Base-by-base conservation (phyloP, 2,329 filamentous ascomycete species). In the Paradendryphiella salina region DNA sequence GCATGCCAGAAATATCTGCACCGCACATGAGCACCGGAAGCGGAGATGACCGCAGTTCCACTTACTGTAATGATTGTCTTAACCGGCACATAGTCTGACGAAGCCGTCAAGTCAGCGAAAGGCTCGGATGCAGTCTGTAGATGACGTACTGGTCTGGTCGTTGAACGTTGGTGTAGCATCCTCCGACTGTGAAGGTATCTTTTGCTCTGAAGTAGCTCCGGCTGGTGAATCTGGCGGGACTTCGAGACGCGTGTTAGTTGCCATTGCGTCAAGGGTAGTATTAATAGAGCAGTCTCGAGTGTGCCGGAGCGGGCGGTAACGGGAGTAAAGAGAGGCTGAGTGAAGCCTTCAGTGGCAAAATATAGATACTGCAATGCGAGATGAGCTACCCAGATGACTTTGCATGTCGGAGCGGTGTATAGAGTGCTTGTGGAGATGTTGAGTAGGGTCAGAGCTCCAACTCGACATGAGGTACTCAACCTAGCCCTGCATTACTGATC, bases 1-100 rank as follows among this genome's bases (percentile, higher is more conserved):
- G 38, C 60, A 63, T n/a, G 60, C 60, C 18, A 63, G 28, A 34
- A 63, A 63, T 49, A 63, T 62, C 56, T 60, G 31, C 20, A 14
- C 7, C 23, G 14, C 18, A 28, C 5, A 7, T 61, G 26, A 60
- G 47, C 38, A 14, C 5, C 4, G 31, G 29, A n/a, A 14, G 5
- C 6, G 5, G 14, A 15, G 5, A 20, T 13, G 20, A 2, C n/a
- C 1, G 20, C 3, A 11, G 7, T 13, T 4, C 14, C 41, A 26
- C 50, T 18, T 39, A 59, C 60, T 17, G 56, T 63, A 4, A 63
- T 60, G 29, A 63, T 60, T 1, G 54, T 57, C 32, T 52, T 61
- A 17, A 54, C 52, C 2, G 60, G 60, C 4, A 63, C 60, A 34
- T 63, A 63, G 38, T 63, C 52, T 39, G 20, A 26, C 20, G 11